Evolutionary conservation across 2,329 filamentous ascomycete species (phyloP), one percentile per base, ranked within the genome.

Genomic region (Annulohypoxylon truncatum): DNA sequence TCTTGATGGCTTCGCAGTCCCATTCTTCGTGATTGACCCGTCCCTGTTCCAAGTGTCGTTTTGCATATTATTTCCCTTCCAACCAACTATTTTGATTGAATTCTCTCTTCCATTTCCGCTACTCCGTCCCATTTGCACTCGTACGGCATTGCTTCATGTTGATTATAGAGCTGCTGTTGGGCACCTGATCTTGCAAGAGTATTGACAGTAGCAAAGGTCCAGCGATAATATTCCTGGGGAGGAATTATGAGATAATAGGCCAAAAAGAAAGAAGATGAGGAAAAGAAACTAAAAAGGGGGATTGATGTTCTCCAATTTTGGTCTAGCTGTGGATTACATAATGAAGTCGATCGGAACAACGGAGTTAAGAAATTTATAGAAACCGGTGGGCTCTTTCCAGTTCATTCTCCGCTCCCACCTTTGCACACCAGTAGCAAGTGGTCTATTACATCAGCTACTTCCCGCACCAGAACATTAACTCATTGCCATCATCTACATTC

Each of bases 381-480:
- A 61, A 22, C 15, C 20, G 28, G 40, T 47, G 50, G 59, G 63
- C 22, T 61, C 46, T 64, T 69, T 69, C 67, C 54, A 69, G 64
- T 13, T 35, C 48, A 46, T 69, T 69, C 67, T 69, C 66, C 66
- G 59, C 38, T 57, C 61, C 64, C 64, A 66, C 60, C 47, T 51
- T 53, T 47, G 47, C 28, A 18, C 31, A 53, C 61, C 57, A 68
- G 24, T 65, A 57, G 48, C 33, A 26, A 33, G 46, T 38, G 38
- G 58, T 40, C 51, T 47, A 69, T 69, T 69, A 69, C 67, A 67
- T 69, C 64, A 69, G 67, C 67, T 44, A 60, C 26, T 54, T 53
- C 18, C 22, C 33, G 42, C 26, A 28, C 40, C 29, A n/a, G 29
- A 42, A 66, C 50, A 57, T 64, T 60, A 51, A 61, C 29, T 26